Conservation (phyloP, 371 early-diverging fungal species). For the Umbelopsis sp. region DNA sequence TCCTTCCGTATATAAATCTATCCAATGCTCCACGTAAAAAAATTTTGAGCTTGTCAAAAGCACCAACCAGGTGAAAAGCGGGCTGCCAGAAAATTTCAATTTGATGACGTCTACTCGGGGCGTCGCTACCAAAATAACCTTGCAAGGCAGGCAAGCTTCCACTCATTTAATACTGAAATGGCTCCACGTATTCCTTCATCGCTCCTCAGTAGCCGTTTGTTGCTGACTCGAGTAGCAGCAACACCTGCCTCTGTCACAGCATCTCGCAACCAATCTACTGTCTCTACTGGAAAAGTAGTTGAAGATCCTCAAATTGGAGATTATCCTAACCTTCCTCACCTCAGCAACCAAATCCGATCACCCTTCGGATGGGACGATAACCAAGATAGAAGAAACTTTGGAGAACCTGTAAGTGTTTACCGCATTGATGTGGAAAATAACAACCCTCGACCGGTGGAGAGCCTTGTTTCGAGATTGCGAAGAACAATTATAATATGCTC, state of each 20-base stretch:
- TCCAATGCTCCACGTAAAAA: not conserved
- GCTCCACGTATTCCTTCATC: conserved; percentile 14
- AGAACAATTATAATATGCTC: too few relatives aligned
- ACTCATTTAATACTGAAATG: conserved; percentile 12
- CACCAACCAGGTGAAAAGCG: not conserved
- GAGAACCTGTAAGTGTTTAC: conserved; percentile 53
- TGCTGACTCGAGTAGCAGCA: conserved; percentile 14
- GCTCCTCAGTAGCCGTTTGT: conserved; percentile 4
- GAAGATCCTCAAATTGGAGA: conserved; percentile 70
- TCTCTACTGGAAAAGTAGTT: conserved; percentile 45
- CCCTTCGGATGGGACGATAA: conserved; percentile 64
- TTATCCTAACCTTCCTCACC: conserved; percentile 68
- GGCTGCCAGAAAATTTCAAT: not conserved
- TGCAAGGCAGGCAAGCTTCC: not conserved
- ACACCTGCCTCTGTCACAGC: conserved; percentile 23
- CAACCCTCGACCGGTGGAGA: too few relatives aligned
- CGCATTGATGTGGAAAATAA: too few relatives aligned
- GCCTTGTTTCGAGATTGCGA: not conserved
- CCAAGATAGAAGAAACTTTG: conserved; percentile 71
- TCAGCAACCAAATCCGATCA: conserved; percentile 59
- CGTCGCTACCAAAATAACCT: conserved; percentile 2
- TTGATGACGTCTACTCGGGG: conserved; percentile 8
- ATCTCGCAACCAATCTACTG: conserved; percentile 51
- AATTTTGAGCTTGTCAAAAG: too few relatives aligned
- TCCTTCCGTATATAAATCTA: not conserved